phyloP scores from a whole-genome alignment of 176 grass and related monocot genomes.

The Saccharum spontaneum region DNA sequence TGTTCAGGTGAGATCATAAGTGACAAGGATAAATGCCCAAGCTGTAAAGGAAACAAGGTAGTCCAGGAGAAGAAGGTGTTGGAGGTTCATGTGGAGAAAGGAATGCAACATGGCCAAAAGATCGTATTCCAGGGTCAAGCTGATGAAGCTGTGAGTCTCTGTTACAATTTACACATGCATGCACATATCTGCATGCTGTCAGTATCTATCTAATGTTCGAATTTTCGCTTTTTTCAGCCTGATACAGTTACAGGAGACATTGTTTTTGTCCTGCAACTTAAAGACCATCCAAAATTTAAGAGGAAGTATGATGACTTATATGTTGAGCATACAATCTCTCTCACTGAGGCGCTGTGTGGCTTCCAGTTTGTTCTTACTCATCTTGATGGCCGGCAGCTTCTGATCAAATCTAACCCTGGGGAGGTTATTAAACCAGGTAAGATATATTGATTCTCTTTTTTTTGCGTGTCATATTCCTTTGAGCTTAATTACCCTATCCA shows the following conservation, averaged over 20 bases:
- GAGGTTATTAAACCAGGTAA: conserved; percentile 90
- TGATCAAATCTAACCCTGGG: conserved; percentile 91
- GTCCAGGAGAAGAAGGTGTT: conserved; percentile 83
- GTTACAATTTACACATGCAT: background rate
- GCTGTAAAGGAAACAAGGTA: conserved; percentile 77
- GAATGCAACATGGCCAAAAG: conserved; percentile 95
- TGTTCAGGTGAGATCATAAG: conserved; percentile 86
- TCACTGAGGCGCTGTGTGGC: conserved; percentile 89
- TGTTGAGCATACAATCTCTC: conserved; percentile 71
- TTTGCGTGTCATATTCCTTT: background rate
- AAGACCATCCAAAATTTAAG: conserved; percentile 93
- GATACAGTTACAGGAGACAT: conserved; percentile 92
- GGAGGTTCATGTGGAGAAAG: conserved; percentile 94
- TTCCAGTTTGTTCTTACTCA: conserved; percentile 91
- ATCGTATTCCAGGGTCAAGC: conserved; percentile 96
- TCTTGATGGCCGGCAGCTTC: conserved; percentile 82
- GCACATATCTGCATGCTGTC: background rate
- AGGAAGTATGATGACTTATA: conserved; percentile 80
- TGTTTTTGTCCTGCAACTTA: conserved; percentile 88
- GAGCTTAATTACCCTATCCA: background rate
- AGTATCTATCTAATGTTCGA: background rate
- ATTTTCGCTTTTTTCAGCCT: conserved; percentile 50
- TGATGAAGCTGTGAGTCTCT: conserved; percentile 86
- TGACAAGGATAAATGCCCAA: conserved; percentile 82
- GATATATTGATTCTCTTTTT: background rate